Evolutionary conservation across 2,329 filamentous ascomycete species (phyloP).

Genomic region (Aspergillus uvarum): DNA sequence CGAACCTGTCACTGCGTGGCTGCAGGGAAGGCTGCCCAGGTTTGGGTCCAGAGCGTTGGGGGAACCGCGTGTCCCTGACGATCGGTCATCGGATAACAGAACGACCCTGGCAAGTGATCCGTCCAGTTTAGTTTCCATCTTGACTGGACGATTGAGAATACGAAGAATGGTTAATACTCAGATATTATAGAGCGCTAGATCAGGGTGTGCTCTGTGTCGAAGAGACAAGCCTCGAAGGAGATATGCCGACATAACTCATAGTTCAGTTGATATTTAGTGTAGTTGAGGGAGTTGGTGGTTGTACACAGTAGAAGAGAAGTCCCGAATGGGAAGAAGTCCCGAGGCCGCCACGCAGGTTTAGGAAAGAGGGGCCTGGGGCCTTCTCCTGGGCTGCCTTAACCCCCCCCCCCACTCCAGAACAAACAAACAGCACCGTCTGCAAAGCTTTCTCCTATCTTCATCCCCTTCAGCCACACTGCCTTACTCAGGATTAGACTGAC

Average conservation of each 20-base stretch:
- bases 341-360: not conserved
- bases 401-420: not conserved
- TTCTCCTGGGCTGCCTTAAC: not conserved
- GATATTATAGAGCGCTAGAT: not conserved
- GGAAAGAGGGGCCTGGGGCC: not conserved
- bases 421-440: not conserved
- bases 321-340: not conserved
- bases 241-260: too few relatives aligned
- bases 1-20: not conserved
- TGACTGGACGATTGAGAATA: too few relatives aligned
- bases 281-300: not conserved
- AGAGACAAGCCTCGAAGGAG: too few relatives aligned
- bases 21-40: not conserved
- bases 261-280: too few relatives aligned
- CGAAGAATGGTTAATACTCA: not conserved
- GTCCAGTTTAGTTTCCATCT: not conserved
- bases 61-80: constrained; percentile 3
- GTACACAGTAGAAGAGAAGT: not conserved
- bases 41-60: not conserved
- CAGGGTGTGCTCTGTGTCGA: too few relatives aligned
- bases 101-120: not conserved
- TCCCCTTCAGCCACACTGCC: not conserved
- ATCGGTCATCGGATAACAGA: not conserved
- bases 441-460: not conserved
- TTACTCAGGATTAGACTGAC: too few relatives aligned